Evolutionary conservation across 2,329 filamentous ascomycete genomes (phyloP).

Genomic region (Colletotrichum sp.): DNA sequence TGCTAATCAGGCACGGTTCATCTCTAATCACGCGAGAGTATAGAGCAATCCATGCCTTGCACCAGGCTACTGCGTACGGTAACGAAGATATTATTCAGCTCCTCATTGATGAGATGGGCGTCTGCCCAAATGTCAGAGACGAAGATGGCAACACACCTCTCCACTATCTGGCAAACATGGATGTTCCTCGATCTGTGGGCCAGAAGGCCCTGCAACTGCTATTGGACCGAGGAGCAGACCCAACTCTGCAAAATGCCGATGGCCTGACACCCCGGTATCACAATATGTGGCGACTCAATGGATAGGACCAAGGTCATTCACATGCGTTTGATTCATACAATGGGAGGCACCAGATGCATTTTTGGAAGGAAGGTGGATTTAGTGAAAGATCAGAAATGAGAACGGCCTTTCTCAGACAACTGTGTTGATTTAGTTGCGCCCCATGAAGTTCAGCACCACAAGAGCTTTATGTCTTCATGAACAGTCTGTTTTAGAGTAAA

Average conservation of each 20-base stretch:
- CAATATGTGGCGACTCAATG: neutral
- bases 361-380: too few relatives aligned
- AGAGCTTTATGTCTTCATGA: too few relatives aligned
- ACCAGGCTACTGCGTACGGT: neutral
- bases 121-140: neutral
- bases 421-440: too few relatives aligned
- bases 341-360: neutral
- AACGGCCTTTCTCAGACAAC: rapidly evolving
- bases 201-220: neutral
- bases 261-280: neutral
- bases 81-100: neutral
- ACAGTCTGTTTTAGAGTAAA: too few relatives aligned
- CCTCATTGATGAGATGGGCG: neutral
- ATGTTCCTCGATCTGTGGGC: too few relatives aligned
- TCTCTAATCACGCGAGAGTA: neutral
- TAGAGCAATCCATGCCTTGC: neutral
- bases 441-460: too few relatives aligned
- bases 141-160: neutral
- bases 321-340: neutral
- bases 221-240: neutral
- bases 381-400: rapidly evolving
- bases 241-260: neutral
- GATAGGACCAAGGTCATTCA: rapidly evolving
- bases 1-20: neutral
- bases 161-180: neutral